phyloP scores from a whole-genome alignment of 2,329 filamentous ascomycete genomes.

The Neonectria ditissima region DNA sequence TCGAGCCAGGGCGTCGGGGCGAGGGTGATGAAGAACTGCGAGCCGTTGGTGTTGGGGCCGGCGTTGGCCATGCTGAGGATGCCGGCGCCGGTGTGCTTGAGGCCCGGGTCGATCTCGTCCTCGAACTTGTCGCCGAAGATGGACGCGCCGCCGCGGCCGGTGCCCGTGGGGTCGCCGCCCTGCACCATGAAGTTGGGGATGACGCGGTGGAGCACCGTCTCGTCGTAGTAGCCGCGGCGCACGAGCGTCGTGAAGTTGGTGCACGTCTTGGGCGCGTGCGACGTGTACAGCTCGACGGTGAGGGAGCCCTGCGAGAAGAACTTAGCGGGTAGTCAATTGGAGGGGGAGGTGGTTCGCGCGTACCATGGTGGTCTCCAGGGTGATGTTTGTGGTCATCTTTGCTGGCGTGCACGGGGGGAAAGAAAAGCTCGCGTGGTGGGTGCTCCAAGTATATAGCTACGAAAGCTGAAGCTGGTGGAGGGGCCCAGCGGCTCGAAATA shows the following conservation, averaged over 20 bases:
- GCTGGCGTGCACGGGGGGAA: conserved; percentile 1
- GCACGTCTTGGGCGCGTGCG: conserved; percentile 90
- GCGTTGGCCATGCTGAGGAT: conserved; percentile 97
- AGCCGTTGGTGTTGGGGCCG: conserved; percentile 92
- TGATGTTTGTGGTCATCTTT: conserved; percentile 80
- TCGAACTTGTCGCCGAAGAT: conserved; percentile 96
- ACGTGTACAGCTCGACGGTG: conserved; percentile 87
- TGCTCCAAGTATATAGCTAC: neutral
- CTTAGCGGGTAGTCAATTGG: conserved; percentile 10
- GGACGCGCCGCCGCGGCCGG: conserved; percentile 85
- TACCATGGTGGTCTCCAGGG: conserved; percentile 89
- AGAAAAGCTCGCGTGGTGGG: neutral
- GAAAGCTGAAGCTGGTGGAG: conserved; percentile 8
- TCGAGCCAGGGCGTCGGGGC: conserved; percentile 97
- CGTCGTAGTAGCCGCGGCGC: conserved; percentile 87
- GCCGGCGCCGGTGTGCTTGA: conserved; percentile 94
- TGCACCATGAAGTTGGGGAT: conserved; percentile 98
- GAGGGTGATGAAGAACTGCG: conserved; percentile 95
- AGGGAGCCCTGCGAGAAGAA: conserved; percentile 76
- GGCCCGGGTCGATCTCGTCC: conserved; percentile 82
- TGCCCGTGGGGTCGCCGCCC: conserved; percentile 93
- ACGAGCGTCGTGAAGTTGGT: conserved; percentile 87
- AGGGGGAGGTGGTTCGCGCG: conserved; percentile 21
- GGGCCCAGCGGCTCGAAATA: conserved; percentile 12
- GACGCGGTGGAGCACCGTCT: conserved; percentile 89